Evolutionary conservation across 164 flowering plant genomes (phyloP).

Genomic region (Vitis rupestris): DNA sequence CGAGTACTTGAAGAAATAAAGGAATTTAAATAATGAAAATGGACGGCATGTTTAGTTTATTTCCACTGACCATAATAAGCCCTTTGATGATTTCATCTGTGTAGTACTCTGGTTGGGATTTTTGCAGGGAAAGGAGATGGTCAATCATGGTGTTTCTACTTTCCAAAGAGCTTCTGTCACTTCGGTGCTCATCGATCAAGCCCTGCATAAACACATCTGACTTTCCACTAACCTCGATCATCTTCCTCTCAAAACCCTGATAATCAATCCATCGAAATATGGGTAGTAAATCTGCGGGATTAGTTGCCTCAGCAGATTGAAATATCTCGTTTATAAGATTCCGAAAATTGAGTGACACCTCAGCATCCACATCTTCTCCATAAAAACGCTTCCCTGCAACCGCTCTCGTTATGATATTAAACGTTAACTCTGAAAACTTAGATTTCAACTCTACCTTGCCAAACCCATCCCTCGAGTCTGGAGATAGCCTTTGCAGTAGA

Average conservation of each 20-base stretch:
- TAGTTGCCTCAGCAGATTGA: constrained; percentile 7
- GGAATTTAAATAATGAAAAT: not conserved
- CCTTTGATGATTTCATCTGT: constrained; percentile 30
- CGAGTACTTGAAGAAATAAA: too few species aligned
- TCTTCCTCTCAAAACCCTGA: constrained; percentile 14
- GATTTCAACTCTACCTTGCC: constrained; percentile 31
- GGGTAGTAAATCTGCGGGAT: constrained; percentile 34
- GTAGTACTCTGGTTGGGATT: constrained; percentile 13
- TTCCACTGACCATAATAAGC: not conserved
- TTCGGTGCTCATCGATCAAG: constrained; percentile 25
- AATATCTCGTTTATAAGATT: constrained; percentile 23
- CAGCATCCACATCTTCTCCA: constrained; percentile 29
- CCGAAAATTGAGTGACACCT: constrained; percentile 24
- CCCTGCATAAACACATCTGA: constrained; percentile 27
- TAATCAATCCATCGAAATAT: constrained; percentile 22
- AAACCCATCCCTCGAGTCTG: not conserved
- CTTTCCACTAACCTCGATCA: constrained; percentile 17
- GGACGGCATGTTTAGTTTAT: too few species aligned
- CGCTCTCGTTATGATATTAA: constrained; percentile 51
- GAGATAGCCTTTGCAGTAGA: constrained; percentile 16
- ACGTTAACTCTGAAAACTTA: constrained; percentile 30
- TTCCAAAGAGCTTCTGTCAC: not conserved
- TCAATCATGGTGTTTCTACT: constrained; percentile 7
- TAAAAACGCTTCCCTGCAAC: constrained; percentile 50
- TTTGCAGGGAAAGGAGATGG: not conserved